phyloP scores from a whole-genome alignment of 305 asterid species.

The Ilex paraguariensis region DNA sequence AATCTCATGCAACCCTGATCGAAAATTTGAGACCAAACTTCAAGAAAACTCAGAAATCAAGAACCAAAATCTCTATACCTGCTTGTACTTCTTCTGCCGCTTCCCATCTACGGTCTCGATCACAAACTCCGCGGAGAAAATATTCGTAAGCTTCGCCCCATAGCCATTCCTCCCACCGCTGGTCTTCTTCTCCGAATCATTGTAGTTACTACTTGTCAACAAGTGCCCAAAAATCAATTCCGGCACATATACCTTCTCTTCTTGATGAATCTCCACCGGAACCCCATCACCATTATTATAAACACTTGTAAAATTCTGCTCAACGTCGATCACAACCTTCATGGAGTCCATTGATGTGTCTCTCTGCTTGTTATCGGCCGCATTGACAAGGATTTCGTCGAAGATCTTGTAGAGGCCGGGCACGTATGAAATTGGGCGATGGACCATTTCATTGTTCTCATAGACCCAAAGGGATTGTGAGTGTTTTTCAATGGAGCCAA shows the following conservation, averaged over 20 bases:
- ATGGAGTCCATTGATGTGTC: slow-evolving; percentile 79
- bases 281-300: slow-evolving; percentile 91
- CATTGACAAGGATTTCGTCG: slow-evolving; percentile 88
- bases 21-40: not conserved
- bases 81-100: slow-evolving; percentile 78
- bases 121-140: slow-evolving; percentile 77
- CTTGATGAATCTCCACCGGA: slow-evolving; percentile 92
- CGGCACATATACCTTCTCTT: slow-evolving; percentile 92
- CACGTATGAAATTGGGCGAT: slow-evolving; percentile 53
- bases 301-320: slow-evolving; percentile 55
- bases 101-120: slow-evolving; percentile 92
- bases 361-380: slow-evolving; percentile 88
- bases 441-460: slow-evolving; percentile 56
- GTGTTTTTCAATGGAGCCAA: slow-evolving; percentile 88
- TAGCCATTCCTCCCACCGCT: slow-evolving; percentile 94
- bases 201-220: slow-evolving; percentile 93
- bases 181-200: slow-evolving; percentile 85
- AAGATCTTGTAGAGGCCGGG: slow-evolving; percentile 96
- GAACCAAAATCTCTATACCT: slow-evolving; percentile 33
- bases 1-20: too few relatives aligned
- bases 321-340: slow-evolving; percentile 71
- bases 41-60: too few relatives aligned
- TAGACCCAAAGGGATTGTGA: slow-evolving; percentile 68
- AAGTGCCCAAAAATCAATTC: slow-evolving; percentile 94
- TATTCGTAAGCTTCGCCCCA: slow-evolving; percentile 92